phyloP scores from a whole-genome alignment of 306 rosid genomes.

The Pyrus pyrifolia region DNA sequence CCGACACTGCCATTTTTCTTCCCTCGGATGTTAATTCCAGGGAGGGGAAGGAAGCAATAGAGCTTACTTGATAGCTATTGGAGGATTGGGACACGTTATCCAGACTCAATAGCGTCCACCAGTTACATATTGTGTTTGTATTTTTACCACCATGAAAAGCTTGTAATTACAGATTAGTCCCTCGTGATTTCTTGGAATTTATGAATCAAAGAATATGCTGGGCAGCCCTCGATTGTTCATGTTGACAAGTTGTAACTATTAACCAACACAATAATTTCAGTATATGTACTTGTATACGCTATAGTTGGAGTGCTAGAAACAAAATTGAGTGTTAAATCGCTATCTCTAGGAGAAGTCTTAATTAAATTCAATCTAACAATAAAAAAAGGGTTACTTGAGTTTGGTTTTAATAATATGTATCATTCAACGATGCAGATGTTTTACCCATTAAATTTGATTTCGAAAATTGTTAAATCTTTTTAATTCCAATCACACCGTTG shows the following conservation, averaged over 20 bases:
- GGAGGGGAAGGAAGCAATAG: neutral
- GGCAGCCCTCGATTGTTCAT: neutral
- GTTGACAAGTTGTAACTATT: neutral
- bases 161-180: constrained; percentile 8
- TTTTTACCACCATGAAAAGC: neutral
- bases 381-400: no score
- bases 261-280: no score
- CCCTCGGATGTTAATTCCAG: neutral
- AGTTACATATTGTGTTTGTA: constrained; percentile 15
- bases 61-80: constrained; percentile 23
- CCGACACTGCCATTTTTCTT: constrained; percentile 23
- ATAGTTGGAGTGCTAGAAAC: no score
- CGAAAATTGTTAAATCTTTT: no score
- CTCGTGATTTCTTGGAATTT: constrained; percentile 1
- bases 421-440: no score
- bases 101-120: constrained; percentile 35
- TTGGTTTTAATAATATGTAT: neutral
- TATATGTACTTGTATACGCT: neutral
- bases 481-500: no score
- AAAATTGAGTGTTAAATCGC: no score
- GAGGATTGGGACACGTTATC: constrained; percentile 39
- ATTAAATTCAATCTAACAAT: no score
- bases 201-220: constrained; percentile 27
- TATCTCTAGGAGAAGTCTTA: no score
- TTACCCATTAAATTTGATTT: no score